Percentiles rank a stretch among this genome's conserved stretches.
Evolutionary conservation across 2,329 filamentous ascomycete species (phyloP).

Genomic region (Xylariales sp.): DNA sequence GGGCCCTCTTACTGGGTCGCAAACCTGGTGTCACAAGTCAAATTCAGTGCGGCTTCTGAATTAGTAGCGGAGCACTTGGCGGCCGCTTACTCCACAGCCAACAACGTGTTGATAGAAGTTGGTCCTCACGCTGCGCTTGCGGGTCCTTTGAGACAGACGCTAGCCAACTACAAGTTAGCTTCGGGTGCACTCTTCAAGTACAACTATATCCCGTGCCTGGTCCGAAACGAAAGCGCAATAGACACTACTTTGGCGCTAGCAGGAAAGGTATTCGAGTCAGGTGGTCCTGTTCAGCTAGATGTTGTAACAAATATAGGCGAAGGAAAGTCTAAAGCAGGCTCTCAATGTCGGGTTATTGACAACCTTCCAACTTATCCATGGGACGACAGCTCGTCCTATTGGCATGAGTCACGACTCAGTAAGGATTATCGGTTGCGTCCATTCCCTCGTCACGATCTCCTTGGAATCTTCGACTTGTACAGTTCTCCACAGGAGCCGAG

Average conservation of each 20-base stretch:
- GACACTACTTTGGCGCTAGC: not conserved
- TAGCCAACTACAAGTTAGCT: not conserved
- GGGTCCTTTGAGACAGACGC: slow-evolving; percentile 11
- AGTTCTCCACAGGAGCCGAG: slow-evolving; percentile 1
- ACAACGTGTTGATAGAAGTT: slow-evolving; percentile 10
- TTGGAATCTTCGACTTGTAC: slow-evolving; percentile 1
- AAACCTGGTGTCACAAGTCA: slow-evolving; percentile 11
- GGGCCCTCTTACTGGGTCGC: slow-evolving; percentile 6
- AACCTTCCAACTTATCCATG: slow-evolving; percentile 11
- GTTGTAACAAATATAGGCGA: not conserved
- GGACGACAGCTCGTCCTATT: slow-evolving; percentile 9
- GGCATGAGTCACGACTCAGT: slow-evolving; percentile 9
- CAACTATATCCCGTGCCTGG: not conserved
- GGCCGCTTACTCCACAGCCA: slow-evolving; percentile 3
- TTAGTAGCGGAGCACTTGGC: slow-evolving; percentile 9
- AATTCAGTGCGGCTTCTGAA: slow-evolving; percentile 1
- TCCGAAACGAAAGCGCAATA: not conserved
- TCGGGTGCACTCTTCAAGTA: not conserved
- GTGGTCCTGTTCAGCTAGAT: not conserved
- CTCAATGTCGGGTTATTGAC: not conserved
- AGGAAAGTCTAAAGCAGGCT: not conserved
- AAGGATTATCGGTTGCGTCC: slow-evolving; percentile 1
- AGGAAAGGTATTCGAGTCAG: not conserved
- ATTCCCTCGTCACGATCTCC: slow-evolving; percentile 6
- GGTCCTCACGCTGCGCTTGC: slow-evolving; percentile 10